Conservation (phyloP, 331 rosid genomes). For the Quercus tomentella region DNA sequence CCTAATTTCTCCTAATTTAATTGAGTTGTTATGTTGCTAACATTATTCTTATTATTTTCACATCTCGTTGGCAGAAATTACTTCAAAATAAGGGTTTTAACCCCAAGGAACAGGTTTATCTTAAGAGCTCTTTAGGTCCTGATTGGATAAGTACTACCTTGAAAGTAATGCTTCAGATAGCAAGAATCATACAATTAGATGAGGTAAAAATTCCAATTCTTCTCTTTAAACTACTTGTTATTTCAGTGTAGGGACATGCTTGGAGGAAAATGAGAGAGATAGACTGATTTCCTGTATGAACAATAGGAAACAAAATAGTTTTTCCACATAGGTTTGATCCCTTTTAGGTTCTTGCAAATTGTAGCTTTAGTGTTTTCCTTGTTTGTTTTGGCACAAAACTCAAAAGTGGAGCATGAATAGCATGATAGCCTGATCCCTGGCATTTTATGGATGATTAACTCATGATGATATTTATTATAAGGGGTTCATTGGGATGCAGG, state of each 20-base stretch:
- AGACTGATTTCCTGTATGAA: neutral
- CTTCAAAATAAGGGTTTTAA: conserved; percentile 54
- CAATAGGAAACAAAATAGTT: neutral
- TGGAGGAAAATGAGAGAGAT: neutral
- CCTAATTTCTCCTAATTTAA: neutral
- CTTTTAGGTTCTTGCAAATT: neutral
- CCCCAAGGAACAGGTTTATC: conserved; percentile 47
- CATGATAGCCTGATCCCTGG: neutral
- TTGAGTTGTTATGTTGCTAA: conserved; percentile 11
- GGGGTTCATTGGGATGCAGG: conserved; percentile 45
- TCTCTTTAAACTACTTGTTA: conserved; percentile 13
- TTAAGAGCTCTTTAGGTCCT: conserved; percentile 29
- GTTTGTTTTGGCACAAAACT: conserved; percentile 10
- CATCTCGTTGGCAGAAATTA: conserved; percentile 44
- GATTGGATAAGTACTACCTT: conserved; percentile 33
- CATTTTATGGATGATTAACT: conserved; percentile 14
- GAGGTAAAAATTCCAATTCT: conserved; percentile 56
- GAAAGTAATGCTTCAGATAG: conserved; percentile 53
- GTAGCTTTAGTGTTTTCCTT: conserved; percentile 1
- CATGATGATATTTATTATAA: conserved; percentile 7
- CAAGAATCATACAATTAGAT: conserved; percentile 61
- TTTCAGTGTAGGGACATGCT: conserved; percentile 10
- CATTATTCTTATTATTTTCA: conserved; percentile 12
- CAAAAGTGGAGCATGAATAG: conserved; percentile 11
- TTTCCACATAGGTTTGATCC: neutral